phyloP scores from a whole-genome alignment of 768 basidiomycete genomes.

The Trametes cubensis region DNA sequence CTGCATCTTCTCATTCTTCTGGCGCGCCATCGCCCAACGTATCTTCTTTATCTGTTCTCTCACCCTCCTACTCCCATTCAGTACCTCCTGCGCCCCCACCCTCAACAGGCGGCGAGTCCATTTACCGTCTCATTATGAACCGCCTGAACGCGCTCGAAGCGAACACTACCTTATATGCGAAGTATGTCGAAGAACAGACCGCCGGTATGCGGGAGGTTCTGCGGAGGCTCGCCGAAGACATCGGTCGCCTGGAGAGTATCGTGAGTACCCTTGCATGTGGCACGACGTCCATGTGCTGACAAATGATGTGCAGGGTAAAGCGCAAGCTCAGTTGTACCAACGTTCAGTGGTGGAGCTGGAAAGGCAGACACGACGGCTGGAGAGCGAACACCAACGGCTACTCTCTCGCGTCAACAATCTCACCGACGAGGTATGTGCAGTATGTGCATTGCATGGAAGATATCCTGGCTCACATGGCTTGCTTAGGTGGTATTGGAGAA shows the following conservation, averaged over 20 bases:
- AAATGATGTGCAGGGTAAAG: slow-evolving; percentile 52
- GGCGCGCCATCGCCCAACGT: slow-evolving; percentile 12
- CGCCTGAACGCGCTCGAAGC: slow-evolving; percentile 82
- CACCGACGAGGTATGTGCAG: slow-evolving; percentile 72
- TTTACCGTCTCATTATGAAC: slow-evolving; percentile 96
- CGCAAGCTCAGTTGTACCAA: slow-evolving; percentile 68
- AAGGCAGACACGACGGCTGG: slow-evolving; percentile 62
- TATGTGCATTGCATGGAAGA: too few relatives aligned
- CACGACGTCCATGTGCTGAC: background rate
- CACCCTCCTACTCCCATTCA: slow-evolving; percentile 24
- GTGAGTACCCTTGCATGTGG: slow-evolving; percentile 45
- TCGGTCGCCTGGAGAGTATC: slow-evolving; percentile 75
- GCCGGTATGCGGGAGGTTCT: slow-evolving; percentile 73
- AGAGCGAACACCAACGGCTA: slow-evolving; percentile 71
- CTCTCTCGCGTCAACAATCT: slow-evolving; percentile 73
- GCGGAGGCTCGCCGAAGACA: slow-evolving; percentile 71
- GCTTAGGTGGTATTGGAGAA: slow-evolving; percentile 83
- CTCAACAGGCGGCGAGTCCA: slow-evolving; percentile 73
- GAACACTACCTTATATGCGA: slow-evolving; percentile 81
- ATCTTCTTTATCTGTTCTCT: slow-evolving; percentile 11
- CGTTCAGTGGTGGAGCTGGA: slow-evolving; percentile 71
- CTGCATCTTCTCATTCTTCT: slow-evolving; percentile 23
- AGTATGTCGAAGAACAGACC: slow-evolving; percentile 91
- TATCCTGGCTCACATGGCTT: background rate
- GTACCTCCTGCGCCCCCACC: slow-evolving; percentile 28